Conservation (phyloP, 2,329 filamentous ascomycete genomes). For the Beauveria sp. region DNA sequence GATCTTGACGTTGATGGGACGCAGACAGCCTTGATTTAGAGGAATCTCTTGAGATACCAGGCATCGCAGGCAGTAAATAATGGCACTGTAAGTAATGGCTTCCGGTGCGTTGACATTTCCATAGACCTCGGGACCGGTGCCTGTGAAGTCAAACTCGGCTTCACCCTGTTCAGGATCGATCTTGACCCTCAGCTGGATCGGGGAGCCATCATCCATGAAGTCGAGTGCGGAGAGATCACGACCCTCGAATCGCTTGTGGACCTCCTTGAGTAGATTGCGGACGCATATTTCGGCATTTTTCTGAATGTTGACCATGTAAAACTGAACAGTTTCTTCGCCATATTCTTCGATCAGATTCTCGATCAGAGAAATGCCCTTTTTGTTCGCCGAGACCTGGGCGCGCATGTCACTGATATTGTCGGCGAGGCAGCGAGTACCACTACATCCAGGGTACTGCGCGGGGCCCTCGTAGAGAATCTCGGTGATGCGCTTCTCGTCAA, state of each 20-base stretch:
- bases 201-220: constrained; percentile 78
- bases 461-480: constrained; percentile 68
- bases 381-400: constrained; percentile 76
- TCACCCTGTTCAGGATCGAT: constrained; percentile 70
- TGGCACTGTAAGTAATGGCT: constrained; percentile 77
- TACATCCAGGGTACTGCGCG: constrained; percentile 66
- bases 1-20: constrained; percentile 67
- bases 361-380: constrained; percentile 79
- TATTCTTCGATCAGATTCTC: constrained; percentile 69
- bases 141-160: constrained; percentile 72
- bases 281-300: constrained; percentile 71
- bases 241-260: constrained; percentile 62
- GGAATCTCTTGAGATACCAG: constrained; percentile 77
- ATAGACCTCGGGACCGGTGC: constrained; percentile 73
- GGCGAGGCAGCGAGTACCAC: constrained; percentile 67
- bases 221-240: constrained; percentile 64
- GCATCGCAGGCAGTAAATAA: constrained; percentile 77
- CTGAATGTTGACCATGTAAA: constrained; percentile 79
- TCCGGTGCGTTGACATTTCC: constrained; percentile 75
- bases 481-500: constrained; percentile 69
- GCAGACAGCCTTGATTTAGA: constrained; percentile 74
- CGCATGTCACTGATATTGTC: constrained; percentile 81
- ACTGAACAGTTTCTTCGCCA: constrained; percentile 67
- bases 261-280: constrained; percentile 61
- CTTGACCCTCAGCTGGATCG: constrained; percentile 65